Conservation (phyloP, 1,139 yeast species). For the Wickerhamomyces sp. region DNA sequence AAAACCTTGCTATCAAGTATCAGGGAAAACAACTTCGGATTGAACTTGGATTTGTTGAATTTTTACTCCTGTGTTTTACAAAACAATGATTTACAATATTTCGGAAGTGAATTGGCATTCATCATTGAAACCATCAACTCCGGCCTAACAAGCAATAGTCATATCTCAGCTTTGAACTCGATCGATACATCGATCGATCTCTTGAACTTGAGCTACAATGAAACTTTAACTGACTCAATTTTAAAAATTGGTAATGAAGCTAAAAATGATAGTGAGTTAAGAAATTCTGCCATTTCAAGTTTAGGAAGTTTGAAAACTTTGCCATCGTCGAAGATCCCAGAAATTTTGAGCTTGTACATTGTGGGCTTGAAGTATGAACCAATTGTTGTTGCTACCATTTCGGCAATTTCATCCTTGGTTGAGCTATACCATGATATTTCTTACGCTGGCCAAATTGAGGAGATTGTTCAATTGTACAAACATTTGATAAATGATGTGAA, state of each 20-base stretch:
- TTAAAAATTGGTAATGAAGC: slow-evolving; percentile 19
- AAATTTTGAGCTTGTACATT: slow-evolving; percentile 21
- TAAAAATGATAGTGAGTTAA: slow-evolving; percentile 24
- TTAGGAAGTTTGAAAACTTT: slow-evolving; percentile 17
- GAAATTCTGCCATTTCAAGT: slow-evolving; percentile 21
- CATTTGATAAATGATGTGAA: slow-evolving; percentile 9
- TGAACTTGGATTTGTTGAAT: slow-evolving; percentile 26
- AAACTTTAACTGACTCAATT: slow-evolving; percentile 18
- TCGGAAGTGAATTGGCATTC: slow-evolving; percentile 25
- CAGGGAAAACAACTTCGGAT: slow-evolving; percentile 22
- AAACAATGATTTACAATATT: slow-evolving; percentile 23
- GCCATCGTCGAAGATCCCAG: slow-evolving; percentile 16
- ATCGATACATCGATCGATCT: slow-evolving; percentile 37
- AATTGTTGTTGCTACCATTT: slow-evolving; percentile 31
- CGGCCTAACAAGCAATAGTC: slow-evolving; percentile 42
- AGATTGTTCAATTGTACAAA: slow-evolving; percentile 14
- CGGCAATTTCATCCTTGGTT: slow-evolving; percentile 28
- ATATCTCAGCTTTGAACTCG: slow-evolving; percentile 48
- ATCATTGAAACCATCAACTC: slow-evolving; percentile 34
- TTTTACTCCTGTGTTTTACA: slow-evolving; percentile 28
- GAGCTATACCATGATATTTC: slow-evolving; percentile 14
- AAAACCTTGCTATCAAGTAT: slow-evolving; percentile 15
- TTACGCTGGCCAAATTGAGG: slow-evolving; percentile 7
- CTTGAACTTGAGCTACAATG: slow-evolving; percentile 25
- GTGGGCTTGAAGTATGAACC: slow-evolving; percentile 34